Percentiles rank a stretch among this genome's conserved stretches.
These are phyloP conservation scores for Tylopilus plumbeoviolaceoides DNA, from an alignment of 768 basidiomycete species.

Conservation along the genomic window DNA sequence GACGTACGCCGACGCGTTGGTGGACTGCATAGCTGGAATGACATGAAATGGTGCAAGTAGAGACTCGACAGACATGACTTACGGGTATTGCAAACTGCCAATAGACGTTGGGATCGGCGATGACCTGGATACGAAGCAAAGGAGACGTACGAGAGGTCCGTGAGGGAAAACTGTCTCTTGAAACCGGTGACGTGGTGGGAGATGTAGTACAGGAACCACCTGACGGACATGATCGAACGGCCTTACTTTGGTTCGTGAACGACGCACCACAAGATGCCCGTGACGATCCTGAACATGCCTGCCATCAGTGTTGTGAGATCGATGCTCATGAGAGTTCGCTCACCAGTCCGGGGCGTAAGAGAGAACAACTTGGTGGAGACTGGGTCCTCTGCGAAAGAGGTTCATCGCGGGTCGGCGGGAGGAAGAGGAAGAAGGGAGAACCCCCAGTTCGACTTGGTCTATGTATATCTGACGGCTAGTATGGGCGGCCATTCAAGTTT, in stretches of 20 bases:
- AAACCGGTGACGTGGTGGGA: constrained; percentile 58
- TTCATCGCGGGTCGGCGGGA: constrained; percentile 8
- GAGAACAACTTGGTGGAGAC: constrained; percentile 20
- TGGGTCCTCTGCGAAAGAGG: constrained; percentile 8
- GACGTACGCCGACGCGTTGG: constrained; percentile 59
- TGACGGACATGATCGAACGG: constrained; percentile 23
- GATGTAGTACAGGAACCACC: constrained; percentile 54
- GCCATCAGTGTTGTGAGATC: neutral
- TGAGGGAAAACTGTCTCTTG: constrained; percentile 72
- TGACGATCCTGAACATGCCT: constrained; percentile 51
- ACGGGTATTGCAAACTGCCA: constrained; percentile 37
- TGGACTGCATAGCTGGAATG: constrained; percentile 53
- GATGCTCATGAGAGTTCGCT: constrained; percentile 11
- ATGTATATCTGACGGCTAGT: neutral
- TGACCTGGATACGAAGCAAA: neutral
- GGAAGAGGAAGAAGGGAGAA: neutral
- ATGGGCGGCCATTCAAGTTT: neutral
- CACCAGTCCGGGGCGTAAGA: constrained; percentile 80
- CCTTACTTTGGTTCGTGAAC: neutral
- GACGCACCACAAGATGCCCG: constrained; percentile 57
- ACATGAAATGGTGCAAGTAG: neutral
- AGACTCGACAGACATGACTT: constrained; percentile 11
- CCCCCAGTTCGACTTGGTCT: neutral
- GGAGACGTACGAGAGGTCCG: constrained; percentile 63
- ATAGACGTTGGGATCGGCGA: constrained; percentile 12